Conservation (phyloP, 176 grass and related monocot genomes). For the Areca catechu region DNA sequence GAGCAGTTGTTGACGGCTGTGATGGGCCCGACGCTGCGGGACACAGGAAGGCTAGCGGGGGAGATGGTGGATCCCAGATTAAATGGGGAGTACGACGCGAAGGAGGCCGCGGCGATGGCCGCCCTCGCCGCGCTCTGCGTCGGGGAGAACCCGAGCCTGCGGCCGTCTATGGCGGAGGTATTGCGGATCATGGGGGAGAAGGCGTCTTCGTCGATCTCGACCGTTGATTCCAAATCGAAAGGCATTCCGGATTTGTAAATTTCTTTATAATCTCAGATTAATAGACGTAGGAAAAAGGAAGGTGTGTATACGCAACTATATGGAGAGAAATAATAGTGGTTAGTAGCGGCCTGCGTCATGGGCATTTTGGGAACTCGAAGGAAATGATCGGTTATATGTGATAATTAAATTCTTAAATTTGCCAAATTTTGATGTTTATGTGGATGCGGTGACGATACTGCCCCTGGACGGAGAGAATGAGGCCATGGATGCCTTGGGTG, state of each 20-base stretch:
- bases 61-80: conserved; percentile 44
- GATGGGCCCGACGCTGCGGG: conserved; percentile 32
- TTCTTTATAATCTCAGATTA: too few species aligned
- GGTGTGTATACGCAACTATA: too few species aligned
- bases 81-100: conserved; percentile 26
- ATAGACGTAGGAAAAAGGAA: too few species aligned
- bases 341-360: too few species aligned
- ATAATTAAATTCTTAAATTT: too few species aligned
- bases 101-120: conserved; percentile 33
- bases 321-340: too few species aligned
- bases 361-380: too few species aligned
- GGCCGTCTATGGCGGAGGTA: conserved; percentile 70
- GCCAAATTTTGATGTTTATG: too few species aligned
- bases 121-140: conserved; percentile 42
- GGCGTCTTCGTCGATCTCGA: conserved; percentile 30
- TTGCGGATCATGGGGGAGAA: conserved; percentile 35
- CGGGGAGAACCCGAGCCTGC: conserved; percentile 47
- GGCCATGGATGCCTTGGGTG: too few species aligned
- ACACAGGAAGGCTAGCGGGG: not conserved
- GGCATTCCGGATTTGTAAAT: not conserved
- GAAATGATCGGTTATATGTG: too few species aligned
- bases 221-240: conserved; percentile 25
- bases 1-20: conserved; percentile 50
- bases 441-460: too few species aligned
- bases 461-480: too few species aligned